Evolutionary conservation across 345 rosid species (phyloP).

Genomic region (Moricandia arvensis): DNA sequence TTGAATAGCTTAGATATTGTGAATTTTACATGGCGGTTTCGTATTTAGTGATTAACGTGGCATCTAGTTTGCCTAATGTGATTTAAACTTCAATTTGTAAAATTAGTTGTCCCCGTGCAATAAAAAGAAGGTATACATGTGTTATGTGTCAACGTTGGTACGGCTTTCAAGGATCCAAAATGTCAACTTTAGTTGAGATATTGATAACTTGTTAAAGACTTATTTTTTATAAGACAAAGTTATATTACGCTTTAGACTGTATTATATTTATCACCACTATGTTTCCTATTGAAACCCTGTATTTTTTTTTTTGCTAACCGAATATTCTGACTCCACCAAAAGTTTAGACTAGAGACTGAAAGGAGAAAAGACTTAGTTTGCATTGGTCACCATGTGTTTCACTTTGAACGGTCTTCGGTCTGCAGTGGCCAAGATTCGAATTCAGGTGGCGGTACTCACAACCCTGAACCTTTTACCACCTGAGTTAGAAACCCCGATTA

Average conservation of each 20-base stretch:
- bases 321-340: too few species aligned
- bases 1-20: background rate
- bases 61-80: constrained; percentile 17
- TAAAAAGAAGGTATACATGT: constrained; percentile 24
- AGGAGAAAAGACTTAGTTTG: too few species aligned
- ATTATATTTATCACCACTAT: background rate
- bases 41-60: constrained; percentile 20
- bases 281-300: background rate
- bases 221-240: background rate
- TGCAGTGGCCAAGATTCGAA: too few species aligned
- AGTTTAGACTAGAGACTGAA: too few species aligned
- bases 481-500: too few species aligned
- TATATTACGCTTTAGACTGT: background rate
- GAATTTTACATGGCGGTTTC: background rate
- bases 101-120: constrained; percentile 29
- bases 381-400: too few species aligned
- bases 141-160: constrained; percentile 36
- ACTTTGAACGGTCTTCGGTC: too few species aligned
- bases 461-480: too few species aligned
- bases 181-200: constrained; percentile 29
- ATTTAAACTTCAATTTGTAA: background rate
- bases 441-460: too few species aligned
- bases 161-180: constrained; percentile 20
- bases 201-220: constrained; percentile 10
- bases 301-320: too few species aligned